Conservation (phyloP, 306 rosid species). For the Chamaecrista fasciculata region DNA sequence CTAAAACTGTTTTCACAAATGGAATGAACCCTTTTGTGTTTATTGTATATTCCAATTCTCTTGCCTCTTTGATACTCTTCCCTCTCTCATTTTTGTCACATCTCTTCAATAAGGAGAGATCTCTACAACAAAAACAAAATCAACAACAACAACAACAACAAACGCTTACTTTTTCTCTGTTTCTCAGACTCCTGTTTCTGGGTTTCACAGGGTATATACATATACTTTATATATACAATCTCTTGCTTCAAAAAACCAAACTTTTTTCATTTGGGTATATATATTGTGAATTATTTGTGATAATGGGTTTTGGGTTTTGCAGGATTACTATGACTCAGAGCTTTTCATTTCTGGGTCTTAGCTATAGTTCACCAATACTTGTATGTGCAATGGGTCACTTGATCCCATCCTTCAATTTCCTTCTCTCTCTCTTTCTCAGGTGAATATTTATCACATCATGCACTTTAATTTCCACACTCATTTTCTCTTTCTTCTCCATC, state of each 20-base stretch:
- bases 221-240: too few relatives aligned
- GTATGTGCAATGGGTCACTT: constrained; percentile 71
- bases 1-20: constrained; percentile 59
- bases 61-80: constrained; percentile 53
- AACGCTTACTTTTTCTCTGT: constrained; percentile 50
- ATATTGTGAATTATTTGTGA: too few relatives aligned
- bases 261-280: not conserved
- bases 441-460: constrained; percentile 25
- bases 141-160: too few relatives aligned
- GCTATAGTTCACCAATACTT: constrained; percentile 75
- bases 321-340: constrained; percentile 69
- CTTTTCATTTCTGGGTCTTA: constrained; percentile 59
- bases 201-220: constrained; percentile 70
- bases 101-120: constrained; percentile 44
- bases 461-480: not conserved
- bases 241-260: too few relatives aligned
- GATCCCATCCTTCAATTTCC: constrained; percentile 59
- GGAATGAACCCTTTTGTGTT: constrained; percentile 74
- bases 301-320: too few relatives aligned
- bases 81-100: constrained; percentile 53
- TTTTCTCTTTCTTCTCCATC: not conserved
- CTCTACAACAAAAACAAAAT: too few relatives aligned
- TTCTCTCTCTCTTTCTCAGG: constrained; percentile 61
- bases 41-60: constrained; percentile 57
- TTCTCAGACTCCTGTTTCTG: constrained; percentile 56